Conservation (phyloP, 257 asterid genomes). For the Avicennia marina region DNA sequence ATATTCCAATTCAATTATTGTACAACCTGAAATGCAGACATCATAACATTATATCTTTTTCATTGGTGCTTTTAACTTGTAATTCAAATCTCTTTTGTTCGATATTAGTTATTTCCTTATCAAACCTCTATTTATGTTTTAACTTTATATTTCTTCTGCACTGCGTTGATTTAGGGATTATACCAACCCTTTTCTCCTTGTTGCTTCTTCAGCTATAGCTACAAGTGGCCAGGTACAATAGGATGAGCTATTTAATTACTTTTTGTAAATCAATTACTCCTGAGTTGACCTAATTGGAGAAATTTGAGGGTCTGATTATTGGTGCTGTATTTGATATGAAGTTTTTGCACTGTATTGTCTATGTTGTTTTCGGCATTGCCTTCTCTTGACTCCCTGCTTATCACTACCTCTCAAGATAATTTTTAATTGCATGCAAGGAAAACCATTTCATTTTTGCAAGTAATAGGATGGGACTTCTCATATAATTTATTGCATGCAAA, state of each 20-base stretch:
- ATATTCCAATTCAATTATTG: conserved; percentile 10
- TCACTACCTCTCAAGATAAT: conserved; percentile 1
- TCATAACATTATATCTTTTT: conserved; percentile 1
- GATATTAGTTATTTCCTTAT: conserved; percentile 1
- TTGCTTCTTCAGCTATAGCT: conserved; percentile 93
- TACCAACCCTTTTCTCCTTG: conserved; percentile 85
- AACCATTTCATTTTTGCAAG: conserved; percentile 6
- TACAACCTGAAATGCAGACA: conserved; percentile 11
- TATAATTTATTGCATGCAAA: neutral
- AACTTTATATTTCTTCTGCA: conserved; percentile 1
- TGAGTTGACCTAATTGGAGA: no score
- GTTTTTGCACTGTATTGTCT: neutral
- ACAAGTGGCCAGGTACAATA: conserved; percentile 78
- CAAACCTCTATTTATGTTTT: neutral
- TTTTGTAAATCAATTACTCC: no score
- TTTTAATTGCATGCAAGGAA: neutral
- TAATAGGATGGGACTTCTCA: neutral
- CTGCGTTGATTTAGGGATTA: conserved; percentile 66
- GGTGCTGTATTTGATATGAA: conserved; percentile 3
- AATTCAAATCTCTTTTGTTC: neutral
- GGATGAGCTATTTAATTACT: no score
- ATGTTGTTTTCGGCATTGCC: neutral
- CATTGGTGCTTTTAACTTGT: neutral
- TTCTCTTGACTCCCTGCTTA: neutral
- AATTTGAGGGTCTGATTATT: no score